Evolutionary conservation across 2,329 filamentous ascomycete species (phyloP).

Genomic region (Fusarium redolens): DNA sequence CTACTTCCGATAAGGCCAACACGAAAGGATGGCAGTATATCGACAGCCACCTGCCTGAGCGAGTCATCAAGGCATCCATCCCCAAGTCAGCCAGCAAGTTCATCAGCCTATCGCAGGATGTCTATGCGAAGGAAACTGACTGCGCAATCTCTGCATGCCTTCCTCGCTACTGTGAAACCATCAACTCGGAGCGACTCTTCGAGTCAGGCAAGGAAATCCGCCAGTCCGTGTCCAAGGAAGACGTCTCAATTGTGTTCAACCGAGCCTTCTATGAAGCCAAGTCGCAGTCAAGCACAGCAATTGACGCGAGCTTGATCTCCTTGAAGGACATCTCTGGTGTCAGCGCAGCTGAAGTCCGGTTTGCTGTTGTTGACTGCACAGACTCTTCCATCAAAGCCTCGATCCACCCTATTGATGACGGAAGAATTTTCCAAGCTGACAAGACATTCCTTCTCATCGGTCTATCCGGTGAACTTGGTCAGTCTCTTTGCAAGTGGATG

Average conservation of each 20-base stretch:
- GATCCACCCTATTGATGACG: background rate
- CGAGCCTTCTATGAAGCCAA: fast-evolving
- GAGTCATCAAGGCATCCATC: fast-evolving
- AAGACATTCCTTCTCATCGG: background rate
- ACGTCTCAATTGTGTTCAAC: fast-evolving
- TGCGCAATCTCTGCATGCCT: background rate
- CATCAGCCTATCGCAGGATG: background rate
- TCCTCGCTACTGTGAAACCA: fast-evolving
- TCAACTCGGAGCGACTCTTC: fast-evolving
- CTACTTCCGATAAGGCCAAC: fast-evolving
- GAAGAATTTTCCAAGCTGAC: background rate
- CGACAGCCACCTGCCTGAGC: background rate
- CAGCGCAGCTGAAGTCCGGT: background rate
- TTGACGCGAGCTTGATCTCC: background rate
- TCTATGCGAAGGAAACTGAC: fast-evolving
- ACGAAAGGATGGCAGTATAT: background rate
- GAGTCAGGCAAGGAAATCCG: fast-evolving
- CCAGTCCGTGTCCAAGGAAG: background rate
- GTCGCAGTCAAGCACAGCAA: background rate
- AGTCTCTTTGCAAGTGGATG: background rate
- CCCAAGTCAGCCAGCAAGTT: background rate
- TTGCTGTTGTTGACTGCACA: background rate
- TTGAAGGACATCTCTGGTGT: background rate
- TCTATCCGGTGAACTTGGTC: background rate
- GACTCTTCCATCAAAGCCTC: fast-evolving